phyloP scores from a whole-genome alignment of 73 alveolate species.

The Uronychia binucleata region DNA sequence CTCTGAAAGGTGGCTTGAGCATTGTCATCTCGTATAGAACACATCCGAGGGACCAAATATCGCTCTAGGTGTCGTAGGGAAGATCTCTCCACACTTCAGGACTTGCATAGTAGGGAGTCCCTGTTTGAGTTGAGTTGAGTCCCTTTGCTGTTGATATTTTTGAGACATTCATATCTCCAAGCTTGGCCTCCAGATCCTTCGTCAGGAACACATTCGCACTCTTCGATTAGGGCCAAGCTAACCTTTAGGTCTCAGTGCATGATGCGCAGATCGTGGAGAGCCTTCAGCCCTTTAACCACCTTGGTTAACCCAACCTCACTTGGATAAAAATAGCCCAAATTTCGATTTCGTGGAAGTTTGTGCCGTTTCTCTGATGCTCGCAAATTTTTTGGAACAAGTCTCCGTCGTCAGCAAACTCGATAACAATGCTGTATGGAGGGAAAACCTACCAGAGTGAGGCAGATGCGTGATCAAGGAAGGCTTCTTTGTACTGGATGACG shows the following conservation, averaged over 20 bases:
- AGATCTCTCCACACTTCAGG: conserved; percentile 88
- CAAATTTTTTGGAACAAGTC: conserved; percentile 76
- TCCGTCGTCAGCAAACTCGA: conserved; percentile 91
- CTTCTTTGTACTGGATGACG: conserved; percentile 79
- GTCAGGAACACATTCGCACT: conserved; percentile 82
- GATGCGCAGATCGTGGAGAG: conserved; percentile 72
- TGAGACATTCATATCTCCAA: conserved; percentile 89
- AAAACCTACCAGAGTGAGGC: too few relatives aligned
- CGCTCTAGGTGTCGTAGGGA: conserved; percentile 88
- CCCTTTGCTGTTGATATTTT: conserved; percentile 78
- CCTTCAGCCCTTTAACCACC: conserved; percentile 78
- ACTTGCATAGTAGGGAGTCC: conserved; percentile 78
- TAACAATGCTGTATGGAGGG: too few relatives aligned
- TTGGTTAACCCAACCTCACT: too few relatives aligned
- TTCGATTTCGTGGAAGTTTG: conserved; percentile 61
- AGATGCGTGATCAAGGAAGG: too few relatives aligned
- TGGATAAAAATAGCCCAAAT: conserved; percentile 83
- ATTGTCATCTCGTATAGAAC: conserved; percentile 91
- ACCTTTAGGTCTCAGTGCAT: conserved; percentile 84
- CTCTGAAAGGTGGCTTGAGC: conserved; percentile 94
- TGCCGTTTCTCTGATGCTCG: conserved; percentile 62
- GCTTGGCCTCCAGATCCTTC: conserved; percentile 74
- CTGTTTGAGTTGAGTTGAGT: conserved; percentile 50
- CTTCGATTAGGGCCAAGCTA: too few relatives aligned
- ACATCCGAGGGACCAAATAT: conserved; percentile 96